phyloP scores from a whole-genome alignment of 139 green algal genomes.

The Medakamo hakoo region DNA sequence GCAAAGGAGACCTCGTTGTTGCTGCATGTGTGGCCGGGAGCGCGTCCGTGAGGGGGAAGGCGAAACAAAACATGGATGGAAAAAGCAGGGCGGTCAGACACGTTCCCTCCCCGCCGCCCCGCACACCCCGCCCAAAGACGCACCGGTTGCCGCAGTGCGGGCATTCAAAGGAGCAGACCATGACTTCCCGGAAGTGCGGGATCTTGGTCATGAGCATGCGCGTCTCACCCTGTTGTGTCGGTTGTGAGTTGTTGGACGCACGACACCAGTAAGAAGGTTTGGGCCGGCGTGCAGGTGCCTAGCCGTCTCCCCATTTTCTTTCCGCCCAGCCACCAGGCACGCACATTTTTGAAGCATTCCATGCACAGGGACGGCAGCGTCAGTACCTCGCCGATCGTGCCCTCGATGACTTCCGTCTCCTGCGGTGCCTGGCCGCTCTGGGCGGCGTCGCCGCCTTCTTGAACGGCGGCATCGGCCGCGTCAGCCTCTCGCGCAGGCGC shows the following conservation, averaged over 20 bases:
- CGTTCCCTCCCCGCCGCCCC: background rate
- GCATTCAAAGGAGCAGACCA: constrained; percentile 45
- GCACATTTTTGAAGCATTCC: constrained; percentile 16
- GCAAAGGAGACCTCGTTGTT: constrained; percentile 47
- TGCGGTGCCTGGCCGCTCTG: too few species aligned
- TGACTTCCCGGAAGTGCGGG: constrained; percentile 37
- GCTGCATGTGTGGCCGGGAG: constrained; percentile 7
- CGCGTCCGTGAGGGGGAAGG: too few species aligned
- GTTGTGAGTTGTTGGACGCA: background rate
- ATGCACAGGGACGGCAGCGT: constrained; percentile 18
- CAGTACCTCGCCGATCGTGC: constrained; percentile 8
- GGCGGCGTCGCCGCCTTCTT: too few species aligned
- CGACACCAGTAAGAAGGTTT: too few species aligned
- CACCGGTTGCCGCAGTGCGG: constrained; percentile 29
- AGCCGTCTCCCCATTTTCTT: background rate
- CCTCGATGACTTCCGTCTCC: too few species aligned
- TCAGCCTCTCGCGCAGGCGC: too few species aligned
- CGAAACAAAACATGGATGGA: background rate
- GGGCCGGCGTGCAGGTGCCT: too few species aligned
- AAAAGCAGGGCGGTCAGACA: background rate
- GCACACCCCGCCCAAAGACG: background rate
- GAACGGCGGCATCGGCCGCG: too few species aligned
- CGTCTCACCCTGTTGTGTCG: constrained; percentile 22
- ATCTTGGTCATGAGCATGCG: constrained; percentile 31
- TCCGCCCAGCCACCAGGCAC: constrained; percentile 1